Percentiles rank a stretch among this genome's conserved stretches.
These are phyloP conservation scores for Pseudevernia furfuracea DNA, from an alignment of 495 filamentous ascomycete genomes.

Conservation along the genomic window DNA sequence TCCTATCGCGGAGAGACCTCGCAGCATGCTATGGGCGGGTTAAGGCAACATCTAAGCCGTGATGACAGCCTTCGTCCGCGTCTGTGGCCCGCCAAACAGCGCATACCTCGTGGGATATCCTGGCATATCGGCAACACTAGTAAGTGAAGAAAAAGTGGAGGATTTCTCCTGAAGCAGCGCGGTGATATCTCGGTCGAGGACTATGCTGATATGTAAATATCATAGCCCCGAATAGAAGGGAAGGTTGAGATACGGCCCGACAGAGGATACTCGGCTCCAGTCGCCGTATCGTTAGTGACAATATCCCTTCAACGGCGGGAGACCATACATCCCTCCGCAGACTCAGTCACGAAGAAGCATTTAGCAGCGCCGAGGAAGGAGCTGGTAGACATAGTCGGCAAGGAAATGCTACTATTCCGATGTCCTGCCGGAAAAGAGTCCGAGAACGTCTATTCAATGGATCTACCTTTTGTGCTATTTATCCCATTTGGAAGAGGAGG, in stretches of 20 bases:
- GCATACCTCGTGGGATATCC: constrained; percentile 95
- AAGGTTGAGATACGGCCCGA: constrained; percentile 94
- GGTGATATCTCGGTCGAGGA: neutral
- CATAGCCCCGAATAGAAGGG: constrained; percentile 87
- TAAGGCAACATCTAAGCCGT: constrained; percentile 30
- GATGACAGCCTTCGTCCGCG: constrained; percentile 89
- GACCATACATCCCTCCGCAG: constrained; percentile 92
- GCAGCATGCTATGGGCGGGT: constrained; percentile 27
- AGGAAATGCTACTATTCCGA: constrained; percentile 86
- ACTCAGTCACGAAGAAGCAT: constrained; percentile 86
- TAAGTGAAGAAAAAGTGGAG: constrained; percentile 40
- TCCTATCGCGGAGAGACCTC: constrained; percentile 8
- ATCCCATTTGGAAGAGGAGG: constrained; percentile 89
- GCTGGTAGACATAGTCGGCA: constrained; percentile 84
- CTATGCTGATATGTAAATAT: neutral
- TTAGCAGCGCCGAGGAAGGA: constrained; percentile 89
- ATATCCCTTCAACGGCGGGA: constrained; percentile 89
- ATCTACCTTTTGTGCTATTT: constrained; percentile 92
- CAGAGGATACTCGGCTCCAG: constrained; percentile 74
- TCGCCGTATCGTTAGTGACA: constrained; percentile 85
- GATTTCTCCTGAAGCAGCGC: neutral
- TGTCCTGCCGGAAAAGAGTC: constrained; percentile 74
- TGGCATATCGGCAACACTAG: constrained; percentile 94
- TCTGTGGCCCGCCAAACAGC: constrained; percentile 94
- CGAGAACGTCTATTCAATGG: constrained; percentile 91